phyloP scores from a whole-genome alignment of 306 rosid species.

The Acacia melanoxylon region DNA sequence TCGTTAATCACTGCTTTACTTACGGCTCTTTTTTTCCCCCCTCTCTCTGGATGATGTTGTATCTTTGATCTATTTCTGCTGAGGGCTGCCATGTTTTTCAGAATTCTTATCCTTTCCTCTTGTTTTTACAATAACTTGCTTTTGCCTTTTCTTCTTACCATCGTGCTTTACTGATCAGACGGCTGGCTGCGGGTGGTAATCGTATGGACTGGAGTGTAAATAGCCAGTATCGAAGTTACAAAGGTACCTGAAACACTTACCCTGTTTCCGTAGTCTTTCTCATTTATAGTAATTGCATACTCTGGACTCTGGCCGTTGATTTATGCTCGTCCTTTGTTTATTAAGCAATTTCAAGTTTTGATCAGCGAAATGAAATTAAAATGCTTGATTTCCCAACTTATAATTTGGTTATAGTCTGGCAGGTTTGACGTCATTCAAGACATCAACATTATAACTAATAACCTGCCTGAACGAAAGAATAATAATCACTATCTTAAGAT shows the following conservation, averaged over 20 bases:
- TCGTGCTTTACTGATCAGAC: constrained; percentile 38
- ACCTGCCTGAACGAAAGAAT: not conserved
- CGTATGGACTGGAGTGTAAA: constrained; percentile 77
- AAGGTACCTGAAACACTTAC: constrained; percentile 44
- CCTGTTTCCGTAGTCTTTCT: not conserved
- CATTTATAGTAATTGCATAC: not conserved
- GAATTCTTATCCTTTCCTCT: not conserved
- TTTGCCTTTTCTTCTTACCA: not conserved
- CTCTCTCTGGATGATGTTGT: not conserved
- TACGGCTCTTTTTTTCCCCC: not conserved
- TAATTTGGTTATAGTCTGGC: not conserved
- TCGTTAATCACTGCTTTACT: not conserved
- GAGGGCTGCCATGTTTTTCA: not conserved
- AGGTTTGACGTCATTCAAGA: not conserved
- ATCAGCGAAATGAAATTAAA: not conserved
- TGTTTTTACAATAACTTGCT: not conserved
- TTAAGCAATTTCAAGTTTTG: not conserved
- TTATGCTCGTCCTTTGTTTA: not conserved
- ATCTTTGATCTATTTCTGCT: not conserved
- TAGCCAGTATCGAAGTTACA: constrained; percentile 62
- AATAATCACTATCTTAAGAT: not conserved
- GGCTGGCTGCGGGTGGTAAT: constrained; percentile 44
- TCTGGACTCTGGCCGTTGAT: not conserved
- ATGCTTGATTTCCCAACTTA: not conserved
- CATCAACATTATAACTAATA: not conserved